Evolutionary conservation across 768 basidiomycete species (phyloP).

Genomic region (Cyclocybe cylindracea): DNA sequence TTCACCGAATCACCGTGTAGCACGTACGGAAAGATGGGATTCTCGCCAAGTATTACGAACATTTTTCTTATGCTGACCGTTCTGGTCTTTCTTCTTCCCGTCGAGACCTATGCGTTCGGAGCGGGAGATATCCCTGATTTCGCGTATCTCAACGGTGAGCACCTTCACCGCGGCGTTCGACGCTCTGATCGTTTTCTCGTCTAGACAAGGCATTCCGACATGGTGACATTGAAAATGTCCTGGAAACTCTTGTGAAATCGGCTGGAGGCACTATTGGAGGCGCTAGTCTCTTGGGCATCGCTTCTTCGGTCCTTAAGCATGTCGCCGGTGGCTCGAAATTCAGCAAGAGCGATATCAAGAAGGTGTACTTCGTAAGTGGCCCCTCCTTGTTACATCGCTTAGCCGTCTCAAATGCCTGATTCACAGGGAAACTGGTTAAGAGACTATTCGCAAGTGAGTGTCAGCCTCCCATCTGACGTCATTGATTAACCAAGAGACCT

Average conservation of each 20-base stretch:
- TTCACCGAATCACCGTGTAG: not conserved
- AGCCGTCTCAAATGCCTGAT: too few species aligned
- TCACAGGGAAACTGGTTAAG: constrained; percentile 66
- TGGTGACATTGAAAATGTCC: constrained; percentile 74
- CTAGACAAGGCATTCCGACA: constrained; percentile 73
- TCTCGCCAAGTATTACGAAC: constrained; percentile 26
- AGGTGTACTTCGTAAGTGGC: constrained; percentile 60
- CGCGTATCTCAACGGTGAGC: constrained; percentile 61
- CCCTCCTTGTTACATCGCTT: not conserved
- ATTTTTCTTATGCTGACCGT: constrained; percentile 37
- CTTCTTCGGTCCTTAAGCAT: constrained; percentile 43
- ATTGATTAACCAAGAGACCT: not conserved
- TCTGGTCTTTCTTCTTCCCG: constrained; percentile 43
- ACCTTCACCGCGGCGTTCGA: not conserved
- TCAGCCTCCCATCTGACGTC: constrained; percentile 1
- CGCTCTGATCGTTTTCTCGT: constrained; percentile 3
- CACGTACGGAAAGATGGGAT: constrained; percentile 19
- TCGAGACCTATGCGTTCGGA: constrained; percentile 51
- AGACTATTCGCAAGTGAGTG: constrained; percentile 62
- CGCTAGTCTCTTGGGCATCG: constrained; percentile 52
- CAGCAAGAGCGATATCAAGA: constrained; percentile 63
- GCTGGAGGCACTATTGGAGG: constrained; percentile 45
- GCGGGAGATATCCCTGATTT: constrained; percentile 76
- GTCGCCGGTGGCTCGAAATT: constrained; percentile 61
- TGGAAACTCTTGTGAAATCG: constrained; percentile 59